Evolutionary conservation across 1,284 basidiomycete genomes (phyloP), one percentile per base, ranked within the genome.

Genomic region (Trichosporon coremiiforme): DNA sequence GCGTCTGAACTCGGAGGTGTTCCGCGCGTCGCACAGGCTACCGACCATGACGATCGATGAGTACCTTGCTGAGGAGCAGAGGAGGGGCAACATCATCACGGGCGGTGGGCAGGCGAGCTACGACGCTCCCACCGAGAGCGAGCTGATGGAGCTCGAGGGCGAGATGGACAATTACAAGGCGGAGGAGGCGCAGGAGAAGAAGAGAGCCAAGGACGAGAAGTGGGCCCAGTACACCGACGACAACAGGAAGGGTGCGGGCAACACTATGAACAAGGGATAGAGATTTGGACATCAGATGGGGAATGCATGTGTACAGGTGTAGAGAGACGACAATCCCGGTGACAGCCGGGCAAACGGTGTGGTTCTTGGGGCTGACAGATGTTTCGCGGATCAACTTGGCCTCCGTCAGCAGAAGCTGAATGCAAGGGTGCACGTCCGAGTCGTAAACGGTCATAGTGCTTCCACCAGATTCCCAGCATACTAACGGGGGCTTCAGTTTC

Each of bases 41-140:
- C 96, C 96, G 2, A 96, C 94, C 0, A 98, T 99, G 97, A 89
- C 91, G 0, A 90, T 99, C 75, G 96, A 99, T 78, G 93, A 99
- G 82, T 98, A 96, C 79, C 87, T 99, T 25, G 90, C 91, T 75
- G 90, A 95, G 71, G 96, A 99, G 80, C 85, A 87, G 67, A 85
- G 90, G 71, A 85, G 92, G 66, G 95, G 95, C 0, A 95, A 94
- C 69, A 90, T 98, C 76, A 89, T 98, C 71, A 87, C 89, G 2
- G 91, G 91, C 36, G 92, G 93, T 84, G 94, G 93, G 2, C 86
- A 90, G 72, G 89, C 88, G 60, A 90, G 90, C 1, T 88, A 89
- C 74, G 85, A 85, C 25, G 84, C 87, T 3, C 88, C 88, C 10
- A 95, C 92, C 0, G 89, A 88, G 1, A 90, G 89, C 1, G 93